Evolutionary conservation across 2,329 filamentous ascomycete species (phyloP).

Genomic region (Cryphonectria carpinicola): DNA sequence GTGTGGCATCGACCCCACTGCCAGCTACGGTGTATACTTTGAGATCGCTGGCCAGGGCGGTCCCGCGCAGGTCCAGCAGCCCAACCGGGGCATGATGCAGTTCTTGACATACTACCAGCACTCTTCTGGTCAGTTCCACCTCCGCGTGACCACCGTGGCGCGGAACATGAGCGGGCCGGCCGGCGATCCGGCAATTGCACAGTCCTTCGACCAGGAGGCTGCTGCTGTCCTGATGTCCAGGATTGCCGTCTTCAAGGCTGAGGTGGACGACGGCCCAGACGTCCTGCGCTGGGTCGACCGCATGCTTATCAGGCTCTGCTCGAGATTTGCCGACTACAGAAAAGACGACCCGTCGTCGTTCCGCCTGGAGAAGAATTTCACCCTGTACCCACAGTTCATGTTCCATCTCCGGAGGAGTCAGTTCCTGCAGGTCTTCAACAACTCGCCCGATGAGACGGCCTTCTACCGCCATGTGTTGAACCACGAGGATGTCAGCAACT

Average conservation of each 20-base stretch:
- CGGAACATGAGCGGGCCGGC: constrained; percentile 90
- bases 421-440: constrained; percentile 99
- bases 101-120: constrained; percentile 99
- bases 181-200: constrained; percentile 91
- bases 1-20: constrained; percentile 93
- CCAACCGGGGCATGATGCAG: constrained; percentile 94
- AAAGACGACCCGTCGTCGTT: constrained; percentile 99
- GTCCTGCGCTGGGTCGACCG: constrained; percentile 97
- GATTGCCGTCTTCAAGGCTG: constrained; percentile 98
- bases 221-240: constrained; percentile 98
- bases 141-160: constrained; percentile 92
- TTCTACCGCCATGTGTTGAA: constrained; percentile 97
- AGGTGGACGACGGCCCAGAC: constrained; percentile 98
- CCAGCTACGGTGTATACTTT: constrained; percentile 96
- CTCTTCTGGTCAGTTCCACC: constrained; percentile 92
- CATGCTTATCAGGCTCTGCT: constrained; percentile 97
- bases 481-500: constrained; percentile 96
- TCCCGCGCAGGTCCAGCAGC: constrained; percentile 79
- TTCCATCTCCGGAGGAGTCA: constrained; percentile 97
- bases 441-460: constrained; percentile 98
- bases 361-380: constrained; percentile 97
- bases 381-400: constrained; percentile 98
- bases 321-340: constrained; percentile 94
- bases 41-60: constrained; percentile 95
- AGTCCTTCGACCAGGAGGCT: constrained; percentile 98